Evolutionary conservation across 1,284 basidiomycete genomes (phyloP).

Genomic region (Irpex sp.): DNA sequence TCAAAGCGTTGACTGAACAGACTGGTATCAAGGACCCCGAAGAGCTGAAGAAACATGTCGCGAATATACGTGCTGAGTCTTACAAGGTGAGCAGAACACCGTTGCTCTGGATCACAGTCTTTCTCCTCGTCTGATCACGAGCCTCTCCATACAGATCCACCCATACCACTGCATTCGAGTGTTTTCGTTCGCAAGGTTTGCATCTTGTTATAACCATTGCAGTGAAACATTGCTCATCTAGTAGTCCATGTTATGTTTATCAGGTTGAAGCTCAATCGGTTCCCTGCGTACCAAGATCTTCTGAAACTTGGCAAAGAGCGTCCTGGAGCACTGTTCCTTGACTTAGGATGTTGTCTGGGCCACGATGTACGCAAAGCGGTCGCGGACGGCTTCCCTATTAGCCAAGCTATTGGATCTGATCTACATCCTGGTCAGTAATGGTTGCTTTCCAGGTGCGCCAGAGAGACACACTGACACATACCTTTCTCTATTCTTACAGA

Average conservation of each 20-base stretch:
- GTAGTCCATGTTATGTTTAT: not conserved
- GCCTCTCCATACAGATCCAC: constrained; percentile 34
- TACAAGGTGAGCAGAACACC: constrained; percentile 39
- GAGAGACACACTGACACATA: not conserved
- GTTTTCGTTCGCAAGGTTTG: constrained; percentile 51
- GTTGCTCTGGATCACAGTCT: not conserved
- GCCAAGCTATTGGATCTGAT: constrained; percentile 44
- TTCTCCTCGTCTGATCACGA: not conserved
- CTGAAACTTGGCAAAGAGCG: constrained; percentile 47
- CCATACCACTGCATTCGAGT: constrained; percentile 48
- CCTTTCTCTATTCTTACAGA: constrained; percentile 26
- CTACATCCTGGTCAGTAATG: constrained; percentile 35
- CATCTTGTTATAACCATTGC: constrained; percentile 29
- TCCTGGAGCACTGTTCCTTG: constrained; percentile 54
- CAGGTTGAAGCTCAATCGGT: constrained; percentile 37
- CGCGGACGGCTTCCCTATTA: constrained; percentile 45
- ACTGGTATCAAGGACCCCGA: constrained; percentile 50
- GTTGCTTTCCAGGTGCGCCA: too few relatives aligned
- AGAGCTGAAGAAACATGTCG: constrained; percentile 52
- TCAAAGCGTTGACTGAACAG: constrained; percentile 46
- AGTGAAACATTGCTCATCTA: not conserved
- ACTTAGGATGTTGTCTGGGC: constrained; percentile 47
- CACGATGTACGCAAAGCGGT: constrained; percentile 51
- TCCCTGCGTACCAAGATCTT: constrained; percentile 51
- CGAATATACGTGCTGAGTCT: constrained; percentile 49